phyloP scores from a whole-genome alignment of 2,329 filamentous ascomycete species.

The Ophiosphaerella herpotricha region DNA sequence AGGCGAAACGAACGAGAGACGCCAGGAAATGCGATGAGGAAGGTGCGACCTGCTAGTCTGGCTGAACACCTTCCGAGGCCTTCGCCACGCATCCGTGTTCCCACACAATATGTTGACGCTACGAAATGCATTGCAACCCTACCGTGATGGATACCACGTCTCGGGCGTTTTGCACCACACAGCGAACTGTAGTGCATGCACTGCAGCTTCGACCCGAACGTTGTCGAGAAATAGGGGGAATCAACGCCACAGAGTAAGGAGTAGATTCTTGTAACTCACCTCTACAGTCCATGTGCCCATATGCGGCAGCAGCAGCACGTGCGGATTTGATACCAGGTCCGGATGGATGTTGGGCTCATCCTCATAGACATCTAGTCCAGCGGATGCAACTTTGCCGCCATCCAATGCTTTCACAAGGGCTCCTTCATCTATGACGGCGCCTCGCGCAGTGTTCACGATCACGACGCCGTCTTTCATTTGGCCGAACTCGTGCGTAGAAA shows the following conservation, averaged over 20 bases:
- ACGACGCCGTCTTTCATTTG: conserved; percentile 80
- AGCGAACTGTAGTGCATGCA: background rate
- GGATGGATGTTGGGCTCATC: conserved; percentile 78
- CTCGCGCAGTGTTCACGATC: conserved; percentile 81
- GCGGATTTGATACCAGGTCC: conserved; percentile 70
- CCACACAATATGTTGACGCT: conserved; percentile 7
- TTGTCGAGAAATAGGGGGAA: background rate
- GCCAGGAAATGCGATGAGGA: conserved; percentile 6
- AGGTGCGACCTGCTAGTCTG: conserved; percentile 7
- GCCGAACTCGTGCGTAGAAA: conserved; percentile 70
- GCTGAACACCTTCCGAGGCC: background rate
- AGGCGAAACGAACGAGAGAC: background rate
- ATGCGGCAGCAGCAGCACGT: conserved; percentile 78
- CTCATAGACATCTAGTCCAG: conserved; percentile 81
- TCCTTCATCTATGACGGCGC: conserved; percentile 79
- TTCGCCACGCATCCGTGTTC: conserved; percentile 1
- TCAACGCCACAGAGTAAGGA: background rate
- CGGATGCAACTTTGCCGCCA: conserved; percentile 69
- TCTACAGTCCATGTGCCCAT: conserved; percentile 84
- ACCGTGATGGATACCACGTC: background rate
- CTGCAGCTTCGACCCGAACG: background rate
- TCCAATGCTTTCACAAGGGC: conserved; percentile 76
- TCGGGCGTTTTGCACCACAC: background rate
- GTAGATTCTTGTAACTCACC: conserved; percentile 32
- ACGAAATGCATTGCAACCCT: conserved; percentile 2